Percentiles rank a stretch among this genome's conserved stretches.
phyloP scores from a whole-genome alignment of 2,329 filamentous ascomycete species.

The Aspergillus pseudoviridinutans region DNA sequence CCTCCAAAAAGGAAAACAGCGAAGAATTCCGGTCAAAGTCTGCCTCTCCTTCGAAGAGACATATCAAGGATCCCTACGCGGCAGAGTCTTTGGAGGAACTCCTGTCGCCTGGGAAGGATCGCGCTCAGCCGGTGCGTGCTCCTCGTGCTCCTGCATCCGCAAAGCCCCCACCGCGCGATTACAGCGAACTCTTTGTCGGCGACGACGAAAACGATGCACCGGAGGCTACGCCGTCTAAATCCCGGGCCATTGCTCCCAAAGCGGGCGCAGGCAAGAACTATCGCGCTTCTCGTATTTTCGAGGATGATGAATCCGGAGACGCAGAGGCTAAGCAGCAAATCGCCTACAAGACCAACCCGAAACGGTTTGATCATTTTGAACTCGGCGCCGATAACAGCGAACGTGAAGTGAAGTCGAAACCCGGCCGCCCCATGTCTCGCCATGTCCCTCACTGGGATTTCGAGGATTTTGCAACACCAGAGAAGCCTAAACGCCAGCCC shows the following conservation, averaged over 20 bases:
- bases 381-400: conserved; percentile 29
- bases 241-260: conserved; percentile 49
- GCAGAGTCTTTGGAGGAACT: conserved; percentile 65
- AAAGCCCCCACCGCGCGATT: conserved; percentile 65
- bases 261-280: conserved; percentile 59
- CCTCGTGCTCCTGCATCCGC: conserved; percentile 59
- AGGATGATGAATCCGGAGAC: conserved; percentile 50
- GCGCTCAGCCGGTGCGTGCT: conserved; percentile 51
- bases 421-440: conserved; percentile 34
- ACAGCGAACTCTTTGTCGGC: conserved; percentile 64
- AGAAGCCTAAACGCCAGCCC: conserved; percentile 64
- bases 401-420: conserved; percentile 23
- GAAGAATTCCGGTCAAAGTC: conserved; percentile 12
- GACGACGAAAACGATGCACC: conserved; percentile 34
- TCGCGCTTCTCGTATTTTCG: conserved; percentile 61
- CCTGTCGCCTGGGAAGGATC: conserved; percentile 54
- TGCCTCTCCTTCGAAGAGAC: conserved; percentile 38
- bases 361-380: conserved; percentile 69
- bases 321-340: conserved; percentile 42
- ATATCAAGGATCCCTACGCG: conserved; percentile 42
- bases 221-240: conserved; percentile 25
- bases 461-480: conserved; percentile 78
- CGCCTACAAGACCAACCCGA: conserved; percentile 62
- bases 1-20: conserved; percentile 13
- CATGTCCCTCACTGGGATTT: conserved; percentile 80